Percentiles rank a stretch among this genome's conserved stretches.
phyloP scores from a whole-genome alignment of 306 rosid genomes.

The Alnus glutinosa region DNA sequence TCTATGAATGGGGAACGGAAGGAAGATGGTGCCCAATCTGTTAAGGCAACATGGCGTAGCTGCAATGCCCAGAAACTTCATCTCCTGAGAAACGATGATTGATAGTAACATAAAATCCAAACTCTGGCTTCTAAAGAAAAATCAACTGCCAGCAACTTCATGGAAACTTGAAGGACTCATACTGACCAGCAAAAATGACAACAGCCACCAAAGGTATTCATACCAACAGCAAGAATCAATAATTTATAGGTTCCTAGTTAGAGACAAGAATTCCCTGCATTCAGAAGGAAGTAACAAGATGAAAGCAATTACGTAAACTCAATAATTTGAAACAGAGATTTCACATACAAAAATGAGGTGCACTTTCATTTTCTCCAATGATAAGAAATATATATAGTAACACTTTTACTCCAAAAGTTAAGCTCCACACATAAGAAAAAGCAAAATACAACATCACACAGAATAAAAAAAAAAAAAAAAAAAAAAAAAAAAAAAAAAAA shows the following conservation, averaged over 20 bases:
- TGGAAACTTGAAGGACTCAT: neutral
- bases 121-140: neutral
- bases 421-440: neutral
- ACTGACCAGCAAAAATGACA: neutral
- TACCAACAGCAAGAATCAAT: neutral
- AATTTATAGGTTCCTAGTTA: slow-evolving; percentile 11
- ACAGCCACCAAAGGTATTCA: neutral
- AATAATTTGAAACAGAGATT: too few species aligned
- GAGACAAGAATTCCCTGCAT: neutral
- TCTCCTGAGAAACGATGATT: too few species aligned
- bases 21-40: neutral
- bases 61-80: neutral
- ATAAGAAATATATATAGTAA: too few species aligned
- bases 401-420: neutral
- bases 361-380: too few species aligned
- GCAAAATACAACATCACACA: neutral
- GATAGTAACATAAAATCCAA: too few species aligned
- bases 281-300: neutral
- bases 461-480: neutral
- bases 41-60: neutral
- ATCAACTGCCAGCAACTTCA: slow-evolving; percentile 7
- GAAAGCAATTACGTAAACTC: neutral
- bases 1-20: neutral
- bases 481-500: too few species aligned
- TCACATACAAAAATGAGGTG: too few species aligned